Evolutionary conservation across 2,329 filamentous ascomycete species (phyloP).

Genomic region (Tricladium varicosporioides): DNA sequence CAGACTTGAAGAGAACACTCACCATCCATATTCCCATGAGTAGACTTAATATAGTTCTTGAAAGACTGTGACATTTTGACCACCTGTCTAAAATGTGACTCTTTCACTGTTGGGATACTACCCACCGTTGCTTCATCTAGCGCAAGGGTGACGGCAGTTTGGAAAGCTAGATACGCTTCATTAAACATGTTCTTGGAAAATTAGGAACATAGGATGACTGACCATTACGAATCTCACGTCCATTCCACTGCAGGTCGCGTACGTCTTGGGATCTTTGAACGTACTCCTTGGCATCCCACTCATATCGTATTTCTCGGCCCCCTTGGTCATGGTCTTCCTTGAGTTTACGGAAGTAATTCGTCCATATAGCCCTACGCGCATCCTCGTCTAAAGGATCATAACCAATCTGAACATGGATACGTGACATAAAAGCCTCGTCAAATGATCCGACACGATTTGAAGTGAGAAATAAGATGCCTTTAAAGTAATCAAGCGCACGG

Average conservation of each 20-base stretch:
- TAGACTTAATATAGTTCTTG: too few species aligned
- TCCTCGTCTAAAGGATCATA: constrained; percentile 27
- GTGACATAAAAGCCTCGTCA: constrained; percentile 38
- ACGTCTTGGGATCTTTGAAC: constrained; percentile 2
- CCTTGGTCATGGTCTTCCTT: not conserved
- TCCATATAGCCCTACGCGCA: constrained; percentile 29
- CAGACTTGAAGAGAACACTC: too few species aligned
- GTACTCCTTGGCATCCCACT: constrained; percentile 4
- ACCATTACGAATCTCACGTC: constrained; percentile 33
- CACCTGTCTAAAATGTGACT: too few species aligned
- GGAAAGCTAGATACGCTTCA: too few species aligned
- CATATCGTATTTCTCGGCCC: not conserved
- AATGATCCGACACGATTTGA: constrained; percentile 38
- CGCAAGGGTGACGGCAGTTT: too few species aligned
- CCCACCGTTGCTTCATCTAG: too few species aligned
- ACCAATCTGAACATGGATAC: constrained; percentile 35
- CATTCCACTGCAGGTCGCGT: constrained; percentile 26
- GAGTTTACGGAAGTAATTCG: constrained; percentile 16
- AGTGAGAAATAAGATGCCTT: constrained; percentile 39
- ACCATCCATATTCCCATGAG: too few species aligned
- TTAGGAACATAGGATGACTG: too few species aligned
- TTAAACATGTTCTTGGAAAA: too few species aligned
- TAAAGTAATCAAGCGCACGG: constrained; percentile 31
- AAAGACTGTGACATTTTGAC: too few species aligned
- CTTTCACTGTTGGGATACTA: too few species aligned